These are phyloP conservation scores for Solanum chiquidenum DNA, from an alignment of 257 asterid species.

Conservation along the genomic window DNA sequence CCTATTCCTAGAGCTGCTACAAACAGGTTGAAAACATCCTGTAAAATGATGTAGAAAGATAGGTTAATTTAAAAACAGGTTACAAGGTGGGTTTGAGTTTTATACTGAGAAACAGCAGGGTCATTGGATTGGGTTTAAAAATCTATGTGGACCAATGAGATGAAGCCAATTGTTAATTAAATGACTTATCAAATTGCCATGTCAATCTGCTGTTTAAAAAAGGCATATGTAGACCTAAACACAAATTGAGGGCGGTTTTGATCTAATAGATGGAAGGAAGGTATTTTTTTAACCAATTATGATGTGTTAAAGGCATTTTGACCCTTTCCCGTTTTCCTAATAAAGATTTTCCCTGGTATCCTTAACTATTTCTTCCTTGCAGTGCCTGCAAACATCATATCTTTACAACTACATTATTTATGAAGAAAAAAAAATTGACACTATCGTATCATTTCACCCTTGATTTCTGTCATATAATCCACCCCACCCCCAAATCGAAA, in stretches of 20 bases:
- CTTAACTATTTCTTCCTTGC: not conserved
- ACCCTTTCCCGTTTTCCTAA: not conserved
- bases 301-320: not conserved
- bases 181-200: not conserved
- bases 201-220: not conserved
- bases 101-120: not conserved
- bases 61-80: not conserved
- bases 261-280: not conserved
- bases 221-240: not conserved
- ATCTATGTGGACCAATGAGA: not conserved
- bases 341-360: not conserved
- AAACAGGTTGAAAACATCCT: not conserved
- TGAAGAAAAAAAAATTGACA: too few species aligned
- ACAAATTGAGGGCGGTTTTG: not conserved
- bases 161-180: not conserved
- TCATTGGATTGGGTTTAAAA: not conserved
- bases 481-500: not conserved
- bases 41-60: not conserved
- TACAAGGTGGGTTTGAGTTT: not conserved
- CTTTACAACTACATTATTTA: not conserved
- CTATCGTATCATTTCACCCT: not conserved
- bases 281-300: not conserved
- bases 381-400: not conserved
- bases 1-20: not conserved
- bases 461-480: not conserved